These are phyloP conservation scores for Picea abies DNA, from an alignment of 83 land plant genomes.

Conservation along the genomic window DNA sequence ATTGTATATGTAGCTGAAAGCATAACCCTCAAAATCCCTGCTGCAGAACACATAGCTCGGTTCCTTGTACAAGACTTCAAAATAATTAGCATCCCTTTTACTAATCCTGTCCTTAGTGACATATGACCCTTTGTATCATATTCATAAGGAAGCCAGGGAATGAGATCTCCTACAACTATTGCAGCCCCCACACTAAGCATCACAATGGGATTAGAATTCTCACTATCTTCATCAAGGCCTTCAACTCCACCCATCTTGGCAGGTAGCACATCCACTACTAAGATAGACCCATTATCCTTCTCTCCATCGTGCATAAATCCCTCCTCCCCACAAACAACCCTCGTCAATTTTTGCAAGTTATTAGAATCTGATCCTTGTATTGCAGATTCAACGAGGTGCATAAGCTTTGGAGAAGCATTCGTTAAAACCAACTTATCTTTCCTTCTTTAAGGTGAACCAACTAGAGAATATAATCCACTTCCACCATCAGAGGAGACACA, in stretches of 20 bases:
- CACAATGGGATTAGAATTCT: conserved; percentile 65
- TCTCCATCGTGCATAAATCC: conserved; percentile 37
- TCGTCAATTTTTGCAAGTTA: conserved; percentile 58
- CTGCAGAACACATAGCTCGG: conserved; percentile 86
- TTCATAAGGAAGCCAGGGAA: conserved; percentile 79
- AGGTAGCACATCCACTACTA: conserved; percentile 87
- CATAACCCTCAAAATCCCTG: conserved; percentile 80
- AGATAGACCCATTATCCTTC: conserved; percentile 21
- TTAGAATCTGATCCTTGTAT: conserved; percentile 74
- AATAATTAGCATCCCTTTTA: conserved; percentile 69
- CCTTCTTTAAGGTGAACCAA: conserved; percentile 47
- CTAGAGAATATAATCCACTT: conserved; percentile 42
- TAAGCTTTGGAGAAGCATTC: conserved; percentile 84
- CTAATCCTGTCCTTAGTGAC: conserved; percentile 88
- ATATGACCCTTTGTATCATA: conserved; percentile 38
- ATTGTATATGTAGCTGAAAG: conserved; percentile 68
- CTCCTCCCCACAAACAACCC: conserved; percentile 62
- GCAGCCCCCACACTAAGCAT: conserved; percentile 96
- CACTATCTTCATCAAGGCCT: conserved; percentile 37
- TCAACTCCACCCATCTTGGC: conserved; percentile 91
- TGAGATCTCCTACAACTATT: conserved; percentile 76
- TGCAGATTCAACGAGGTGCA: conserved; percentile 89
- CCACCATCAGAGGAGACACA: conserved; percentile 19
- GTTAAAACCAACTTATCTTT: conserved; percentile 55
- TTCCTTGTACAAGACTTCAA: conserved; percentile 90